These are phyloP conservation scores for Mortierella sp. DNA, from an alignment of 371 early-diverging fungal genomes.

Conservation along the genomic window DNA sequence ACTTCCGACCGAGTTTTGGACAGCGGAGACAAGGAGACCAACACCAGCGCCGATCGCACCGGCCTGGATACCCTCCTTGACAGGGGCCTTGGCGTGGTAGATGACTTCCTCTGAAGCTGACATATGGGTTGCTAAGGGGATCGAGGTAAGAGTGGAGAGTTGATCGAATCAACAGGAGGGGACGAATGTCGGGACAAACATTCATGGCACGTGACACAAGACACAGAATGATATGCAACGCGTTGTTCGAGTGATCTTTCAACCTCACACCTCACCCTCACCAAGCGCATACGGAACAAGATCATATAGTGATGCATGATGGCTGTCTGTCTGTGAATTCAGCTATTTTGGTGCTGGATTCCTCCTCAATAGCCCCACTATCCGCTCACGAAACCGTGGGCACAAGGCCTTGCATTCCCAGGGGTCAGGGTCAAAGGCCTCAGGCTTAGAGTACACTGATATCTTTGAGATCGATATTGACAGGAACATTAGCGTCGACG, in stretches of 20 bases:
- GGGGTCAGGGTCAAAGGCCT: too few relatives aligned
- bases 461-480: neutral
- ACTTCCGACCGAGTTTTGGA: conserved; percentile 75
- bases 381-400: too few relatives aligned
- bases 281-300: too few relatives aligned
- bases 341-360: too few relatives aligned
- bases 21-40: conserved; percentile 76
- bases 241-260: too few relatives aligned
- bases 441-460: conserved; percentile 1
- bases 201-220: neutral
- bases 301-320: too few relatives aligned
- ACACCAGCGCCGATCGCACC: conserved; percentile 68
- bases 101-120: conserved; percentile 41
- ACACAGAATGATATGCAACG: neutral
- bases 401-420: too few relatives aligned
- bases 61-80: conserved; percentile 66
- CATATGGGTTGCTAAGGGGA: conserved; percentile 18
- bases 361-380: too few relatives aligned
- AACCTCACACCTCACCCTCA: too few relatives aligned
- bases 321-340: too few relatives aligned
- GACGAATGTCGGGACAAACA: conserved; percentile 10
- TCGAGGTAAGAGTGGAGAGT: conserved; percentile 10
- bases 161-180: conserved; percentile 1
- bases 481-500: neutral
- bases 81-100: conserved; percentile 61